These are phyloP conservation scores for Ramalina peruviana DNA, from an alignment of 495 filamentous ascomycete genomes.

Conservation along the genomic window DNA sequence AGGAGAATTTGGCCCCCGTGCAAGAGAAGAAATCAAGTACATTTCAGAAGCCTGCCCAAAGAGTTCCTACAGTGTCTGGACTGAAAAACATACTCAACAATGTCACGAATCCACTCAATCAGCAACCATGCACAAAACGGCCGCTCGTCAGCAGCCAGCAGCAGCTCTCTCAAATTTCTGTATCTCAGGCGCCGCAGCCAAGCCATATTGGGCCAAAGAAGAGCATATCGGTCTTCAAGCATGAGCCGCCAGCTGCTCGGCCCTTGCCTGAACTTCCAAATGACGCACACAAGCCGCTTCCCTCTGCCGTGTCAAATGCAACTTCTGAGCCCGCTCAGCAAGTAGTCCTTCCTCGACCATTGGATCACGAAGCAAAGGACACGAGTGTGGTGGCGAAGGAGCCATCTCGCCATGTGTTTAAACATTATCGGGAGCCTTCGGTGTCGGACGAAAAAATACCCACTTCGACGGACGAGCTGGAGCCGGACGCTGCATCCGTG, in stretches of 20 bases:
- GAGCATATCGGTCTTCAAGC: conserved; percentile 52
- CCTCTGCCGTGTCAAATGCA: conserved; percentile 2
- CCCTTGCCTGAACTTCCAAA: background rate
- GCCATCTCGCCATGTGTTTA: no score
- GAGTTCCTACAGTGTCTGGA: conserved; percentile 38
- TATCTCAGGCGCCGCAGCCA: conserved; percentile 17
- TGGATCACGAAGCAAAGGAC: no score
- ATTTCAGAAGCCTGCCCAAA: conserved; percentile 50
- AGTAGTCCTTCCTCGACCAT: no score
- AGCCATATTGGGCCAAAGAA: conserved; percentile 45
- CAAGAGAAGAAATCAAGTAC: conserved; percentile 34
- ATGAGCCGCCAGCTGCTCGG: conserved; percentile 19
- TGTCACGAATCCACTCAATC: conserved; percentile 17
- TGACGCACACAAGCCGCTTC: conserved; percentile 4
- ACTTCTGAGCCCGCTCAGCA: conserved; percentile 11
- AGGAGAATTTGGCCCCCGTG: conserved; percentile 19
- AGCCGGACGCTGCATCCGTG: conserved; percentile 6
- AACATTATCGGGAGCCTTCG: no score
- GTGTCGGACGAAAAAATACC: no score
- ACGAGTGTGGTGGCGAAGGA: no score
- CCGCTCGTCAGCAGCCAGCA: conserved; percentile 17
- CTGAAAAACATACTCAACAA: conserved; percentile 33
- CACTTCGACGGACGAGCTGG: no score
- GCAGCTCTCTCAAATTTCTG: conserved; percentile 18
- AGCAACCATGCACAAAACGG: conserved; percentile 25